A percentile compares a stretch with the other conserved stretches of the same genome.
Evolutionary conservation across 2,329 filamentous ascomycete species (phyloP).

Genomic region (Penicillium sp.): DNA sequence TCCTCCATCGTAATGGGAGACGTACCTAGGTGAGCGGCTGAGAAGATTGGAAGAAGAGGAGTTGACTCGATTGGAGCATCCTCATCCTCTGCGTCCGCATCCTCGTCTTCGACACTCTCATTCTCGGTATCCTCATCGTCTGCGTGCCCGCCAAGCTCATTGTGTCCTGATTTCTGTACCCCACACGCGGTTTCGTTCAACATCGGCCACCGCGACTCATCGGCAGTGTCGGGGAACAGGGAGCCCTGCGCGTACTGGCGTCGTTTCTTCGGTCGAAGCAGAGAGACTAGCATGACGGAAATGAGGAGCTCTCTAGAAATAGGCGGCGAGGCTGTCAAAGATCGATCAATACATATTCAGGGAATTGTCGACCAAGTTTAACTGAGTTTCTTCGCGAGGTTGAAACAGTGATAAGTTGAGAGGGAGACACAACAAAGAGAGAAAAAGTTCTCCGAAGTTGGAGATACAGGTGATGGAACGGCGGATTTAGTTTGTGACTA

Average conservation of each 20-base stretch:
- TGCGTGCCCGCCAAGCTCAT: conserved; percentile 30
- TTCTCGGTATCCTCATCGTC: conserved; percentile 46
- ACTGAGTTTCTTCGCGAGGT: not conserved
- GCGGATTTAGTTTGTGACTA: conserved; percentile 9
- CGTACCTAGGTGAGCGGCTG: conserved; percentile 74
- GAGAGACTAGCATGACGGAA: conserved; percentile 36
- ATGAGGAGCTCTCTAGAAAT: not conserved
- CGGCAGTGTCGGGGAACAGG: conserved; percentile 33
- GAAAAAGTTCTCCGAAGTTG: not conserved
- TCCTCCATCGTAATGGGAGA: not conserved
- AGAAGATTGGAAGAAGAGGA: conserved; percentile 77
- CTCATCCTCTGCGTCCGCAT: conserved; percentile 48
- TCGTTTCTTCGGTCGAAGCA: conserved; percentile 37
- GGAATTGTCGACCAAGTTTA: not conserved
- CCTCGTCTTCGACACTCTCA: conserved; percentile 43
- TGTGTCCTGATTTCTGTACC: conserved; percentile 19
- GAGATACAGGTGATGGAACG: not conserved
- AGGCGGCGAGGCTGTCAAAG: conserved; percentile 2
- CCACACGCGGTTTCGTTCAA: conserved; percentile 19
- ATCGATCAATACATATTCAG: conserved; percentile 11
- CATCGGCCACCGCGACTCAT: conserved; percentile 29
- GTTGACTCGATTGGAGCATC: conserved; percentile 52
- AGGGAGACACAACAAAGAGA: not conserved
- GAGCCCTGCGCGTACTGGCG: conserved; percentile 31
- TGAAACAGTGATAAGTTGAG: not conserved